Evolutionary conservation across 129 eudicot species (phyloP), one percentile per base, ranked within the genome.

Genomic region (Helianthus tuberosus): DNA sequence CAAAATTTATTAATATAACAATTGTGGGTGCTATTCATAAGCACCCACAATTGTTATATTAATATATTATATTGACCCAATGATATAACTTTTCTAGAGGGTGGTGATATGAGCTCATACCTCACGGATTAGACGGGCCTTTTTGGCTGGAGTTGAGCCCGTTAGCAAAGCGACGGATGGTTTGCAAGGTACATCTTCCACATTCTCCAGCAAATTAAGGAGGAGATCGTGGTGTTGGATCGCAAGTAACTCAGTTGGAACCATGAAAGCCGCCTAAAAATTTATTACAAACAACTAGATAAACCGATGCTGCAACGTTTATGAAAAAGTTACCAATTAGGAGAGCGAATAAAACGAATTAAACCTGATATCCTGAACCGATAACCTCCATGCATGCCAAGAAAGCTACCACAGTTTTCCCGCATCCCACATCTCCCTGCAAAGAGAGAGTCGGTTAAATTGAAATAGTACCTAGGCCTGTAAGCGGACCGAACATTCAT

Each of bases 381-480:
- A 94, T 82, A 59, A 95, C 99, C 76, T 95, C 99, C 97, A 95
- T 86, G 84, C 99, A 95, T 4, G 94, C 97, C 86, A 95, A 87
- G 84, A 91, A 91, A 58, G 99, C 97, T 38, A 95, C 99, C 76
- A 89, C 91, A 53, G 99, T 95, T 82, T 95, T 95, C 46, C 99
- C 99, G 81, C 99, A 95, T 61, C 99, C 99, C 80, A 95, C 99
- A 84, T 95, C 99, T 78, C 97, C 99, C 99, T 95, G 88, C 50
- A 48, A 73, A 79, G 49, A 77, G 46, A 53, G 50, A 38, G 15
- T 15, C 53, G 44, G 15, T 65, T 58, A 53, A 81, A 23, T 29
- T 27, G 41, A 47, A 15, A 29, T 61, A 29, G 66, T 13, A 61
- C 17, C 10, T 32, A 32, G 36, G 36, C 4, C 4, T 2, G 36